Percentiles rank a stretch among this genome's conserved stretches.
phyloP scores from a whole-genome alignment of 352 stramenopile species.

The Globisporangium carolinianum region DNA sequence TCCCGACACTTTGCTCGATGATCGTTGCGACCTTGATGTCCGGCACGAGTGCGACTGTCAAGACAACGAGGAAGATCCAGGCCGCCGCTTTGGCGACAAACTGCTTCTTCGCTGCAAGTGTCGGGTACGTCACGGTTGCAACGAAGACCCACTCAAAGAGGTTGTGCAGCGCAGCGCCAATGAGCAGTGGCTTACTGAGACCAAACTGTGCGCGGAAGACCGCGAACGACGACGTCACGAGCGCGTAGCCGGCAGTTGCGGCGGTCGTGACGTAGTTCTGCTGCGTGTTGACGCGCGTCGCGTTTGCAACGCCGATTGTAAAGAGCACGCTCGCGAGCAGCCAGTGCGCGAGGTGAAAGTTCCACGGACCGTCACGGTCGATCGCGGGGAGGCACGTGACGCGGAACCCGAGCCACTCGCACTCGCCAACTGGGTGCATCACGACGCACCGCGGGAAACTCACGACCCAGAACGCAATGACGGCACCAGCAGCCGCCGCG shows the following conservation, averaged over 20 bases:
- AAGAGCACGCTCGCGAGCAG: slow-evolving; percentile 11
- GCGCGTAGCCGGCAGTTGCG: slow-evolving; percentile 6
- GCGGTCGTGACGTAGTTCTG: slow-evolving; percentile 5
- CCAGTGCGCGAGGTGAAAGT: slow-evolving; percentile 12
- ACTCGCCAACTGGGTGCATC: slow-evolving; percentile 10
- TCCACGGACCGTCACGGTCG: slow-evolving; percentile 4
- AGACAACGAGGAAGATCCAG: slow-evolving; percentile 8
- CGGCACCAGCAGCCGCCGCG: not conserved
- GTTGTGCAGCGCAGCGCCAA: slow-evolving; percentile 14
- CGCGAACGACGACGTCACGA: slow-evolving; percentile 8
- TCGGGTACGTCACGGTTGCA: slow-evolving; percentile 6
- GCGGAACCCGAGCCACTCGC: slow-evolving; percentile 8
- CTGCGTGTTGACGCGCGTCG: slow-evolving; percentile 2
- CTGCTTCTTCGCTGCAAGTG: slow-evolving; percentile 1
- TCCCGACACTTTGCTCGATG: slow-evolving; percentile 10
- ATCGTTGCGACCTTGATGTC: slow-evolving; percentile 10
- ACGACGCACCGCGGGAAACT: slow-evolving; percentile 13
- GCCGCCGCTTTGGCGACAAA: slow-evolving; percentile 7
- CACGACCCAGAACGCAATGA: slow-evolving; percentile 14
- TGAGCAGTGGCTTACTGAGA: slow-evolving; percentile 7
- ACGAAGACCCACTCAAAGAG: slow-evolving; percentile 13
- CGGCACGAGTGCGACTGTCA: slow-evolving; percentile 4
- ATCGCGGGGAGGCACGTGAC: slow-evolving; percentile 12
- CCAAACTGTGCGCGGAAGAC: slow-evolving; percentile 10
- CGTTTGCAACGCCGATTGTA: slow-evolving; percentile 7